phyloP scores from a whole-genome alignment of 169 alveolate genomes.

The Eimeria sp. region DNA sequence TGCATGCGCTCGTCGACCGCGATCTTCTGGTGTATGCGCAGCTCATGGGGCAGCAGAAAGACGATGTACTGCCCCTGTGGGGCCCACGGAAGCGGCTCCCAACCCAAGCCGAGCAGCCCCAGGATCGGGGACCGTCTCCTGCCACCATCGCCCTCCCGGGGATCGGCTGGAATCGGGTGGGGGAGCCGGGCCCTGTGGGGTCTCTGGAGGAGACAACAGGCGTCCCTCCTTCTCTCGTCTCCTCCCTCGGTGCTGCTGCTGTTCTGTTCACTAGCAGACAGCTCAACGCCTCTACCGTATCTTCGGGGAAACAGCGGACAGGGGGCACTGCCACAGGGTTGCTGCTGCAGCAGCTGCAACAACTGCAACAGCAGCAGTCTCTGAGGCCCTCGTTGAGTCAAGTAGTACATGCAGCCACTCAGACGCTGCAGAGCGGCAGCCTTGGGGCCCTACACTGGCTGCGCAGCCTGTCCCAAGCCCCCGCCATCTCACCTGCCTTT shows the following conservation, averaged over 20 bases:
- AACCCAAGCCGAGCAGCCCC: not conserved
- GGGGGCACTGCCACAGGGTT: not conserved
- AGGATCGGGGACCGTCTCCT: not conserved
- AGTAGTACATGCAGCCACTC: not conserved
- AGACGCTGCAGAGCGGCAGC: constrained; percentile 5
- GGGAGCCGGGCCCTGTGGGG: not conserved
- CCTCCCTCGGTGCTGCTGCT: not conserved
- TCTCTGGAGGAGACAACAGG: not conserved
- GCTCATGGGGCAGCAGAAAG: constrained; percentile 21
- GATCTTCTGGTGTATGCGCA: constrained; percentile 1
- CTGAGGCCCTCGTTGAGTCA: not conserved
- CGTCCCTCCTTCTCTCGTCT: not conserved
- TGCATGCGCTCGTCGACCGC: not conserved
- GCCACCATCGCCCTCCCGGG: not conserved
- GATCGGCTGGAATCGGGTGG: not conserved
- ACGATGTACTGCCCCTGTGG: constrained; percentile 25
- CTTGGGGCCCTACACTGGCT: constrained; percentile 8
- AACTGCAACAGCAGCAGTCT: constrained; percentile 11
- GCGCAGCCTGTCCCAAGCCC: constrained; percentile 39
- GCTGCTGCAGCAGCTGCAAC: constrained; percentile 30
- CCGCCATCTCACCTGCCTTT: not conserved
- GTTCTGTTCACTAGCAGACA: not conserved
- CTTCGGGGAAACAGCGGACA: not conserved
- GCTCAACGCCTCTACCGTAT: not conserved
- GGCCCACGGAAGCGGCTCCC: not conserved